Evolutionary conservation across 2,329 filamentous ascomycete species (phyloP), one percentile per base, ranked within the genome.

Genomic region (Epichloe gansuensis): DNA sequence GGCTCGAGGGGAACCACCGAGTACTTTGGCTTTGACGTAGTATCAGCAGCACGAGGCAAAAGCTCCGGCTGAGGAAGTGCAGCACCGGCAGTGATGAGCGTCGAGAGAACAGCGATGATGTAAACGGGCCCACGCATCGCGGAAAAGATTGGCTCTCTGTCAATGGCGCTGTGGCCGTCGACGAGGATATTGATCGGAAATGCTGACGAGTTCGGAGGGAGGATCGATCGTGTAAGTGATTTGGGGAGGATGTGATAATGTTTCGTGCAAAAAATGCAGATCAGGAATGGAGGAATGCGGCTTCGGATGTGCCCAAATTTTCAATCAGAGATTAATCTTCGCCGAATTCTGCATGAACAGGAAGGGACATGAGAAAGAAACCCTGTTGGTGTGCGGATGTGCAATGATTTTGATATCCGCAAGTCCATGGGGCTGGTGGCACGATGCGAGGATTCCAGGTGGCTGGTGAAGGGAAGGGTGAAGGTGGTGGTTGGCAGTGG

Each of bases 1-100:
- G 67, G 67, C 48, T 68, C 67, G n/a, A 70, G 56, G 13, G 67
- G 66, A 5, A 71, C 66, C 34, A 71, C 66, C 3, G 66, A 68
- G 47, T 71, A 71, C 23, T 60, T 60, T 2, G 67, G 68, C 47
- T 62, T 62, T n/a, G 55, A 51, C 15, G 53, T 49, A 9, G 51
- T 47, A 6, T 50, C 51, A 11, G 49, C 53, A 2, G 58, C 61
- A 21, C 65, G 66, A 43, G 53, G 54, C 43, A 56, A 51, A 6
- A 63, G 51, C 31, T 51, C 55, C 5, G 56, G 56, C 27, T 57
- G 62, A 9, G 66, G 66, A 3, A 68, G 59, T 7, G 65, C 61
- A 46, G 58, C 49, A 43, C 58, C 53, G 8, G 54, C 56, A 41
- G 63, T 57, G 45, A 63, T 55, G 50, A 57, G 61, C 42, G 61